Evolutionary conservation across 1,284 basidiomycete species (phyloP).

Genomic region (Lentinula novae-zelandiae): DNA sequence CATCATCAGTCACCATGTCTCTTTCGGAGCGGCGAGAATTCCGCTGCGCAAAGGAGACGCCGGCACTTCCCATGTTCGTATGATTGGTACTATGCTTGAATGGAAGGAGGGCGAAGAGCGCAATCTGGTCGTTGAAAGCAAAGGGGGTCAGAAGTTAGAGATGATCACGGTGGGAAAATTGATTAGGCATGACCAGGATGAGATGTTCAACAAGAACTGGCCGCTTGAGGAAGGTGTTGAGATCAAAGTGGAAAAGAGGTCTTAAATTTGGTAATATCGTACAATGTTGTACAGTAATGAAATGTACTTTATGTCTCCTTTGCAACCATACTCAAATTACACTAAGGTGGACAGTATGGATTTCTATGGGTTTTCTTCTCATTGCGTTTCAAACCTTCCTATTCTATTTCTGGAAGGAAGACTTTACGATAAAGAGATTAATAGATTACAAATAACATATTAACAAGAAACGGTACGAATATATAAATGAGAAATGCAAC

Average conservation of each 20-base stretch:
- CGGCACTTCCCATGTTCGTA: neutral
- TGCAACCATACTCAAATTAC: neutral
- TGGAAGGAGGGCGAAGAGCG: neutral
- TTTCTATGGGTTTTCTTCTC: too few species aligned
- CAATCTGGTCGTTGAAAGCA: neutral
- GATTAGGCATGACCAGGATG: neutral
- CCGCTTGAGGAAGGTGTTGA: neutral
- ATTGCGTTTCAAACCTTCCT: too few species aligned
- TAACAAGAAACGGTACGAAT: too few species aligned
- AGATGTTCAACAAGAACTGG: neutral
- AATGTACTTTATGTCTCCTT: neutral
- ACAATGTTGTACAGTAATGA: slow-evolving; percentile 18
- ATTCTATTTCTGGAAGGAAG: too few species aligned
- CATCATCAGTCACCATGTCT: neutral
- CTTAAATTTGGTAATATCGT: slow-evolving; percentile 14
- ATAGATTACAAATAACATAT: too few species aligned
- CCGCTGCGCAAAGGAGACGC: neutral
- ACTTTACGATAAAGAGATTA: too few species aligned
- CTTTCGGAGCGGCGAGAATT: neutral
- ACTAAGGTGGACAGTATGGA: too few species aligned
- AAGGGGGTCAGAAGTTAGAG: neutral
- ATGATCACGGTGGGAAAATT: neutral
- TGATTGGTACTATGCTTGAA: neutral
- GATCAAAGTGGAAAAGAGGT: neutral
- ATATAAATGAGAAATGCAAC: too few species aligned